phyloP scores from a whole-genome alignment of 306 rosid species.

The Ziziphus jujuba region DNA sequence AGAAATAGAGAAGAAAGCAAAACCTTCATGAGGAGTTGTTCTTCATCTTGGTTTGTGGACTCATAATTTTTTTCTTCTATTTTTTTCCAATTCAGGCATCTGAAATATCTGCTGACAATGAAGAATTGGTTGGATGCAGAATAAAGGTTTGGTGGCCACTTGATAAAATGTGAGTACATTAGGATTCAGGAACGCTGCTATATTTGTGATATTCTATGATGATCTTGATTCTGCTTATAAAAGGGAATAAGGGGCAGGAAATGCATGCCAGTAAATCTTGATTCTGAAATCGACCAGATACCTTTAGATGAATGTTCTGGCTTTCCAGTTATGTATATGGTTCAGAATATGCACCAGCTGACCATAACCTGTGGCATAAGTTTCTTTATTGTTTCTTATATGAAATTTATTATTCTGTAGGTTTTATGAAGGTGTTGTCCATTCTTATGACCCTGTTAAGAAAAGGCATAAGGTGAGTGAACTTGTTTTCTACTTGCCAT shows the following conservation, averaged over 20 bases:
- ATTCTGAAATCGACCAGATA: conserved; percentile 8
- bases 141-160: conserved; percentile 88
- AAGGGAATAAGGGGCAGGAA: neutral
- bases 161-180: conserved; percentile 61
- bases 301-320: neutral
- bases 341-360: neutral
- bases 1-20: no score
- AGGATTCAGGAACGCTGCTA: conserved; percentile 4
- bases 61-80: no score
- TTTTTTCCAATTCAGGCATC: conserved; percentile 37
- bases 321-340: neutral
- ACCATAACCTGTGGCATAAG: conserved; percentile 2
- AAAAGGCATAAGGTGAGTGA: conserved; percentile 63
- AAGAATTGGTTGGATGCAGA: conserved; percentile 50
- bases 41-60: no score
- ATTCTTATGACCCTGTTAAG: conserved; percentile 46
- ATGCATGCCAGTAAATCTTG: neutral
- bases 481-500: conserved; percentile 2
- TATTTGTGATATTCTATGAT: conserved; percentile 9
- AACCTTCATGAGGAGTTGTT: no score
- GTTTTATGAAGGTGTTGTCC: conserved; percentile 72
- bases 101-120: conserved; percentile 25
- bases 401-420: conserved; percentile 36
- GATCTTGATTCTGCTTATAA: neutral
- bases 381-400: conserved; percentile 4